Evolutionary conservation across 2,329 filamentous ascomycete genomes (phyloP).

Genomic region (Alternaria consortialis): DNA sequence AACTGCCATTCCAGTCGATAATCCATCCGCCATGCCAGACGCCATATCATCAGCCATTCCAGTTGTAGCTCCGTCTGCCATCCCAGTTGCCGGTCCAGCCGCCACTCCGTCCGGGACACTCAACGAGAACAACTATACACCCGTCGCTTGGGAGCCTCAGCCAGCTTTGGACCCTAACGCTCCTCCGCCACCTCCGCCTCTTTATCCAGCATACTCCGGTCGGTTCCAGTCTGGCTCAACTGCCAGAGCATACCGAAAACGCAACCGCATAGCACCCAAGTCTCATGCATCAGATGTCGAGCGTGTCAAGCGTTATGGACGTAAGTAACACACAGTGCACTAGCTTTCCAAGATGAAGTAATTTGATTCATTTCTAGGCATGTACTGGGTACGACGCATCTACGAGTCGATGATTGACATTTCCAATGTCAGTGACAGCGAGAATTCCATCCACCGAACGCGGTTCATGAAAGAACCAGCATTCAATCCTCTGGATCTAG

Average conservation of each 20-base stretch:
- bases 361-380: constrained; percentile 13
- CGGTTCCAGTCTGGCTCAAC: constrained; percentile 30
- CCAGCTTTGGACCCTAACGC: not conserved
- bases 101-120: not conserved
- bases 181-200: constrained; percentile 4
- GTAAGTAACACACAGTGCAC: constrained; percentile 15
- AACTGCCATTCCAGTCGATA: not conserved
- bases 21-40: not conserved
- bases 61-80: not conserved
- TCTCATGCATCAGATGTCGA: constrained; percentile 24
- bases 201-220: constrained; percentile 26
- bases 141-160: not conserved
- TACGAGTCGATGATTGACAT: constrained; percentile 43
- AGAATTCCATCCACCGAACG: constrained; percentile 21
- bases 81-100: not conserved
- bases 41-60: not conserved
- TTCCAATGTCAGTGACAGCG: constrained; percentile 27
- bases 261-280: constrained; percentile 22
- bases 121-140: constrained; percentile 8
- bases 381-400: constrained; percentile 43
- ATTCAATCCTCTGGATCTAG: constrained; percentile 32
- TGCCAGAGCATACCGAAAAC: constrained; percentile 30
- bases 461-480: constrained; percentile 24
- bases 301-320: constrained; percentile 33
- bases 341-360: not conserved